Evolutionary conservation across 495 filamentous ascomycete species (phyloP).

Genomic region (Neurospora sp.): DNA sequence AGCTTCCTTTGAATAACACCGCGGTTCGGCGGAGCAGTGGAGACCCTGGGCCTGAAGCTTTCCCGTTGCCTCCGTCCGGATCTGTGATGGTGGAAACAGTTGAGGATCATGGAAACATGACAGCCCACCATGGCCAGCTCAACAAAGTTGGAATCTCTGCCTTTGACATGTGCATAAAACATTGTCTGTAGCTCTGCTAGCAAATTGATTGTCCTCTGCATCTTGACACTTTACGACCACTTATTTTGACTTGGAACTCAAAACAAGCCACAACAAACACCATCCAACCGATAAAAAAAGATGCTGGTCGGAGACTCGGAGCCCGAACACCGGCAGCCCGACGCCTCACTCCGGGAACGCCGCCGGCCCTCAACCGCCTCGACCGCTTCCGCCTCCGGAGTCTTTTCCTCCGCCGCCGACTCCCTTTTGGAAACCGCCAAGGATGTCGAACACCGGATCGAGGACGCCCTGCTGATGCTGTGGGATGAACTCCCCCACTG

Average conservation of each 20-base stretch:
- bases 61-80: neutral
- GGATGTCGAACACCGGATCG: slow-evolving; percentile 17
- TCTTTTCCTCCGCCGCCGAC: slow-evolving; percentile 21
- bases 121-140: neutral
- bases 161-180: neutral
- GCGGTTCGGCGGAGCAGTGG: neutral
- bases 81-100: neutral
- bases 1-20: neutral
- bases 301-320: neutral
- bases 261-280: neutral
- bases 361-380: neutral
- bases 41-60: neutral
- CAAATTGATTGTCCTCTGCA: neutral
- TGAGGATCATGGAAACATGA: neutral
- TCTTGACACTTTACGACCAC: neutral
- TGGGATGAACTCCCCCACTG: slow-evolving; percentile 36
- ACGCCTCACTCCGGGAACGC: neutral
- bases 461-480: slow-evolving; percentile 19
- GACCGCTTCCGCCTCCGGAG: neutral
- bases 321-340: neutral
- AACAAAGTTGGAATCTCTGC: neutral
- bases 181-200: neutral
- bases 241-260: neutral
- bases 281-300: neutral
- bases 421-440: slow-evolving; percentile 18